Evolutionary conservation across 2,329 filamentous ascomycete species (phyloP).

Genomic region (Arthrobotrys sphaeroides): DNA sequence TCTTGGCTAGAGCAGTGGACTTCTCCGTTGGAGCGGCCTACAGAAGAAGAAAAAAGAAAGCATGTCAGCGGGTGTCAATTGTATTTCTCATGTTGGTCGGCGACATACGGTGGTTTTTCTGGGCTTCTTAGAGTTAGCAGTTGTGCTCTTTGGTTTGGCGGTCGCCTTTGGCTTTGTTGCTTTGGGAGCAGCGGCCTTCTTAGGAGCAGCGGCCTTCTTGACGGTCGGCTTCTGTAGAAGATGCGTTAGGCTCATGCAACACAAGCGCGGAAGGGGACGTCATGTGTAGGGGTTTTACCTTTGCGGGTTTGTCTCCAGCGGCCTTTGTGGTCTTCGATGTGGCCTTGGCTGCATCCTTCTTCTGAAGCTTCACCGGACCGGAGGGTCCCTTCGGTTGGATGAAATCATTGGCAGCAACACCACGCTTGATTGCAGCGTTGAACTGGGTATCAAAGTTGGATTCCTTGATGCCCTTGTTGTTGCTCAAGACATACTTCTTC

Average conservation of each 20-base stretch:
- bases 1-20: conserved; percentile 28
- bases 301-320: conserved; percentile 33
- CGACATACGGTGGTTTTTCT: conserved; percentile 35
- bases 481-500: conserved; percentile 52
- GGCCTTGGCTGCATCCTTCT: conserved; percentile 46
- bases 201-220: conserved; percentile 12
- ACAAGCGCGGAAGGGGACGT: background rate
- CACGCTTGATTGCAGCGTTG: conserved; percentile 42
- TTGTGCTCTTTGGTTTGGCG: conserved; percentile 28
- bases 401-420: conserved; percentile 40
- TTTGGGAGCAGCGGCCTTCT: conserved; percentile 28
- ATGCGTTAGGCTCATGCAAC: background rate
- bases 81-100: too few relatives aligned
- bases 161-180: conserved; percentile 29
- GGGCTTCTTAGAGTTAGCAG: conserved; percentile 48
- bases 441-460: conserved; percentile 49
- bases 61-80: too few relatives aligned
- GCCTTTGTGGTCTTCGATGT: conserved; percentile 26
- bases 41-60: too few relatives aligned
- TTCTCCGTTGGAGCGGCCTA: conserved; percentile 19
- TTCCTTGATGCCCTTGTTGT: conserved; percentile 53
- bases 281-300: background rate
- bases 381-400: conserved; percentile 51
- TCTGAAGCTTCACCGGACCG: conserved; percentile 49
- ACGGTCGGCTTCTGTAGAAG: conserved; percentile 4